Evolutionary conservation across 2,329 filamentous ascomycete genomes (phyloP).

Genomic region (Alternaria sp.): DNA sequence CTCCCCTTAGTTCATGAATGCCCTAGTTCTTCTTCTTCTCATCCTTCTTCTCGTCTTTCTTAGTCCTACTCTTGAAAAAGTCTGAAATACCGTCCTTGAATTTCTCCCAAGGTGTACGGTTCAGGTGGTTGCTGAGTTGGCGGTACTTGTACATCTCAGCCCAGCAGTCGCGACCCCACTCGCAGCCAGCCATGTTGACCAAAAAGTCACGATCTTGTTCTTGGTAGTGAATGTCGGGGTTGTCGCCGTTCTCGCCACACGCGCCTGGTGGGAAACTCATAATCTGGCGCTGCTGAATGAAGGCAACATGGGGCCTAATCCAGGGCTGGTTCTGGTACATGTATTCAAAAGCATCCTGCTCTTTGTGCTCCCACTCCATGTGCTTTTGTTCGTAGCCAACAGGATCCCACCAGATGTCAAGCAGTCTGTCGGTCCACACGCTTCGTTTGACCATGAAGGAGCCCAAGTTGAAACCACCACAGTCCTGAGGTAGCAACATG

Average conservation of each 20-base stretch:
- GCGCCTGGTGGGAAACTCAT: slow-evolving; percentile 94
- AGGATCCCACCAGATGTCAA: slow-evolving; percentile 99
- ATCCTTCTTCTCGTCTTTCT: slow-evolving; percentile 31
- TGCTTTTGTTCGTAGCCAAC: slow-evolving; percentile 98
- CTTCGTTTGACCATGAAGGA: slow-evolving; percentile 91
- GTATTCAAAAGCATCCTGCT: slow-evolving; percentile 94
- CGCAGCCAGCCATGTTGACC: slow-evolving; percentile 98
- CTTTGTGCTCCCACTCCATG: slow-evolving; percentile 99
- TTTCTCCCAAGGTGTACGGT: slow-evolving; percentile 81
- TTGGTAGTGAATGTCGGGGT: slow-evolving; percentile 84
- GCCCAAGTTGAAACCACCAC: slow-evolving; percentile 93
- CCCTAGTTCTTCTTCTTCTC: slow-evolving; percentile 27
- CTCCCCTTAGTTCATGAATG: not conserved
- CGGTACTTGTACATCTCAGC: slow-evolving; percentile 96
- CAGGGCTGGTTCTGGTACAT: slow-evolving; percentile 91
- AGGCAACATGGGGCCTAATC: slow-evolving; percentile 87
- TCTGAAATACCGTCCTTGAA: slow-evolving; percentile 59
- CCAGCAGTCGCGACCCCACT: slow-evolving; percentile 98
- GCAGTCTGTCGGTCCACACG: slow-evolving; percentile 86
- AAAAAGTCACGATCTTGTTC: slow-evolving; percentile 87
- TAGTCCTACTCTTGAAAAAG: slow-evolving; percentile 42
- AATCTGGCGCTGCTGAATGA: slow-evolving; percentile 88
- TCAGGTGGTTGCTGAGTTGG: slow-evolving; percentile 87
- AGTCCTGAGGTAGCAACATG: slow-evolving; percentile 90
- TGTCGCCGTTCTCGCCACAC: slow-evolving; percentile 78